Percentiles rank a stretch among this genome's conserved stretches.
Conservation (phyloP, 2,329 filamentous ascomycete species). For the Diaporthe australafricana region DNA sequence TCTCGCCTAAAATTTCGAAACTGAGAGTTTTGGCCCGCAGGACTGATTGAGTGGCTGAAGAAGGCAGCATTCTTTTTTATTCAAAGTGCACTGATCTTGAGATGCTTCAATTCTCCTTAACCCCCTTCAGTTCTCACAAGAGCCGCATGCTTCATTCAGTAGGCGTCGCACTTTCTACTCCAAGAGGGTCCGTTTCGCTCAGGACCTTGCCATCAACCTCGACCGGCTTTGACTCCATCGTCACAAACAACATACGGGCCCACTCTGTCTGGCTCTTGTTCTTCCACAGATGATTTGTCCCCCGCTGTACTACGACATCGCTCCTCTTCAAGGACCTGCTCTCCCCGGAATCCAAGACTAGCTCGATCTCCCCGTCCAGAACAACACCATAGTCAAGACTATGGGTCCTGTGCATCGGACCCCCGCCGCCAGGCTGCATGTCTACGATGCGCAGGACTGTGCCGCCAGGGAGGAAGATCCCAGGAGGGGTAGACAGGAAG, state of each 20-base stretch:
- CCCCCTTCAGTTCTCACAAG: no score
- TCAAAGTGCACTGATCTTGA: no score
- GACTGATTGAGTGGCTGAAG: no score
- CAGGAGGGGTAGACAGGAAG: constrained; percentile 9
- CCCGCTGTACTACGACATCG: constrained; percentile 60
- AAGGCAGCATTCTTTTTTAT: no score
- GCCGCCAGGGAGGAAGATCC: constrained; percentile 36
- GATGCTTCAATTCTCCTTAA: no score
- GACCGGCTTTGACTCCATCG: constrained; percentile 44
- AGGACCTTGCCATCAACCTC: constrained; percentile 40
- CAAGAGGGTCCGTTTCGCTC: background rate
- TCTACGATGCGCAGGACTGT: constrained; percentile 39
- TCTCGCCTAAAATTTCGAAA: no score
- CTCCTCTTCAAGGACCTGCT: constrained; percentile 54
- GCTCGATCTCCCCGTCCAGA: constrained; percentile 60
- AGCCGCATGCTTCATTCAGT: no score
- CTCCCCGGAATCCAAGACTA: constrained; percentile 60
- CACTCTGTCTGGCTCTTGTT: constrained; percentile 53
- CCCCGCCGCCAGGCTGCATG: constrained; percentile 34
- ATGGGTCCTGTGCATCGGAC: constrained; percentile 55
- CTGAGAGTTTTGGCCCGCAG: no score
- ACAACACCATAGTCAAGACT: constrained; percentile 62
- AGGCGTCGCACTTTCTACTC: constrained; percentile 37
- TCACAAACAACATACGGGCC: constrained; percentile 53
- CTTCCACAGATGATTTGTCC: constrained; percentile 57